These are phyloP conservation scores for Ganoderma leucocontextum DNA, from an alignment of 1,284 basidiomycete species.

Conservation along the genomic window DNA sequence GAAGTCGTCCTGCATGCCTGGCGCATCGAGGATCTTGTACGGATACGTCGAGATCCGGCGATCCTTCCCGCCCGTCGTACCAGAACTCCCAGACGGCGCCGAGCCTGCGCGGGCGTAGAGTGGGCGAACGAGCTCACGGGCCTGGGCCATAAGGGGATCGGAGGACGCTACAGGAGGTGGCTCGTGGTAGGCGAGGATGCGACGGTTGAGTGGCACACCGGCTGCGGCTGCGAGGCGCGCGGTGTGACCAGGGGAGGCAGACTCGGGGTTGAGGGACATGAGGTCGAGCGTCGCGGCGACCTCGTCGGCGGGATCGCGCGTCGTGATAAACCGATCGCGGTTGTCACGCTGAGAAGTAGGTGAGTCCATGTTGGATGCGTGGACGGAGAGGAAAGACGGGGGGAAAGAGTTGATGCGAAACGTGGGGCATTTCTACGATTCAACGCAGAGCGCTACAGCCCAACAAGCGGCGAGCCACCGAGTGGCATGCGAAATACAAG, in stretches of 20 bases:
- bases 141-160: constrained; percentile 72
- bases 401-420: not conserved
- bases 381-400: constrained; percentile 10
- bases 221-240: constrained; percentile 78
- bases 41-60: constrained; percentile 86
- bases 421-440: not conserved
- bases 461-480: not conserved
- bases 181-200: constrained; percentile 82
- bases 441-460: not conserved
- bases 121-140: constrained; percentile 76
- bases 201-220: constrained; percentile 75
- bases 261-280: constrained; percentile 65
- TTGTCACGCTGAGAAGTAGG: constrained; percentile 49
- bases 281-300: constrained; percentile 71
- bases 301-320: constrained; percentile 61
- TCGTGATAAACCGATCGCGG: constrained; percentile 79
- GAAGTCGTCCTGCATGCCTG: constrained; percentile 95
- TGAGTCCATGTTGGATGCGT: constrained; percentile 25
- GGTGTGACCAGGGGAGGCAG: constrained; percentile 77
- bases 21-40: constrained; percentile 94
- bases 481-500: constrained; percentile 17
- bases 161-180: constrained; percentile 75
- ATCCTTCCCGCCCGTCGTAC: constrained; percentile 66
- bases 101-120: constrained; percentile 74
- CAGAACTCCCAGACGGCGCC: constrained; percentile 65